phyloP scores from a whole-genome alignment of 78 protist genomes.

The Bodo saltans region DNA sequence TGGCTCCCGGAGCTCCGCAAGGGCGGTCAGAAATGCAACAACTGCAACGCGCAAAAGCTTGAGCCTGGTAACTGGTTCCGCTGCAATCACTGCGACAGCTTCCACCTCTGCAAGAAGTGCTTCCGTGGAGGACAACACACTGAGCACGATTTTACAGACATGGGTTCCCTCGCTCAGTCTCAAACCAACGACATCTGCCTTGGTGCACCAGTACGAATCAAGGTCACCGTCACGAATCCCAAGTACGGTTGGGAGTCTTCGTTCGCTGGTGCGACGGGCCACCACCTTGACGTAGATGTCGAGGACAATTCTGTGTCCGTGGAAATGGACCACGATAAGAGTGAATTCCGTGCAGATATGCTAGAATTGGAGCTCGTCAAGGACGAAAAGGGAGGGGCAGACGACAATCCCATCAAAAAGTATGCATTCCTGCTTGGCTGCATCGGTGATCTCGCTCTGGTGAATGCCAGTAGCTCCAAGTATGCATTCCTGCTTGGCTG shows the following conservation, averaged over 20 bases:
- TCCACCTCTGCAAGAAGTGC: neutral
- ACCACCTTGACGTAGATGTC: no score
- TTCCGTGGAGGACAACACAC: neutral
- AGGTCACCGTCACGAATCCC: neutral
- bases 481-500: no score
- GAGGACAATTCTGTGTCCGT: no score
- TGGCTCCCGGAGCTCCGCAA: neutral
- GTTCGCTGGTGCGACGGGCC: no score
- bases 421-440: no score
- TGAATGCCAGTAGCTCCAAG: no score
- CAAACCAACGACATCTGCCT: neutral
- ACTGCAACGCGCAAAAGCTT: neutral
- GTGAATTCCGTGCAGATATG: no score
- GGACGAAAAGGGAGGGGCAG: no score
- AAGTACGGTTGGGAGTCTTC: neutral
- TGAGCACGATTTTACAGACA: neutral
- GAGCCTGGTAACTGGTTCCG: neutral
- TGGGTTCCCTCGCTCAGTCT: neutral
- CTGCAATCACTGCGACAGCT: neutral
- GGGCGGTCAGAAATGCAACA: neutral
- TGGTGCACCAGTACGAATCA: neutral
- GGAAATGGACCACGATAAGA: no score
- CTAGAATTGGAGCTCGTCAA: no score
- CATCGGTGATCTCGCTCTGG: no score
- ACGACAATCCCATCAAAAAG: no score